phyloP scores from a whole-genome alignment of 2,329 filamentous ascomycete species.

The Aspergillus fumigatus region DNA sequence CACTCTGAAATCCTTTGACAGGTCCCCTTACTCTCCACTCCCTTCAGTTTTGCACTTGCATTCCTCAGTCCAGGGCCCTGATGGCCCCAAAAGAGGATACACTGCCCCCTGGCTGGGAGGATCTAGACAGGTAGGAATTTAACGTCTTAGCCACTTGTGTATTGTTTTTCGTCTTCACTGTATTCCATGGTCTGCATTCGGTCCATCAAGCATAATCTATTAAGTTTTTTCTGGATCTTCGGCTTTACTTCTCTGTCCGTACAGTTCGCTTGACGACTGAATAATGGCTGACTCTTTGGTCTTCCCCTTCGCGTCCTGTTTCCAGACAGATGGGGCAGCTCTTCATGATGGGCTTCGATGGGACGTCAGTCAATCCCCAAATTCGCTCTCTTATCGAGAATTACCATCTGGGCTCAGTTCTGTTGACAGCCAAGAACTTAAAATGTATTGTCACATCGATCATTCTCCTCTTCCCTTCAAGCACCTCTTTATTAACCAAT shows the following conservation, averaged over 20 bases:
- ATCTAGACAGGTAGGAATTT: conserved; percentile 36
- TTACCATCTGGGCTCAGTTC: conserved; percentile 78
- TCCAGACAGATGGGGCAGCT: conserved; percentile 56
- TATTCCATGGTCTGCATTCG: not conserved
- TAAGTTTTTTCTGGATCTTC: not conserved
- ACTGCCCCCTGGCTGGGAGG: conserved; percentile 38
- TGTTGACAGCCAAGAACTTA: conserved; percentile 61
- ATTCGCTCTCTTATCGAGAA: conserved; percentile 60
- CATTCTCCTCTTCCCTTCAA: conserved; percentile 28
- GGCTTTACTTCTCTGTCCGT: not conserved
- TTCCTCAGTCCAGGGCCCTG: conserved; percentile 30
- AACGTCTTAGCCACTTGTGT: conserved; percentile 15
- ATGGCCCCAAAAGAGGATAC: conserved; percentile 40
- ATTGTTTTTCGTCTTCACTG: conserved; percentile 16
- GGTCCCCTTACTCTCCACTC: not conserved
- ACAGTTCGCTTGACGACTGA: conserved; percentile 5
- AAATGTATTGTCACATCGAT: conserved; percentile 48
- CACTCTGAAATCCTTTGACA: not conserved
- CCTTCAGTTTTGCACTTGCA: conserved; percentile 18
- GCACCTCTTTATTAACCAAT: not conserved
- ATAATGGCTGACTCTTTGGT: conserved; percentile 33
- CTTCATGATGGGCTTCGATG: conserved; percentile 66
- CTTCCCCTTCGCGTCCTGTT: conserved; percentile 65
- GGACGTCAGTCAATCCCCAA: conserved; percentile 58
- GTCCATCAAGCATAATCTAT: not conserved